phyloP scores from a whole-genome alignment of 2,329 filamentous ascomycete genomes.

The Dothiorella sarmentorum region DNA sequence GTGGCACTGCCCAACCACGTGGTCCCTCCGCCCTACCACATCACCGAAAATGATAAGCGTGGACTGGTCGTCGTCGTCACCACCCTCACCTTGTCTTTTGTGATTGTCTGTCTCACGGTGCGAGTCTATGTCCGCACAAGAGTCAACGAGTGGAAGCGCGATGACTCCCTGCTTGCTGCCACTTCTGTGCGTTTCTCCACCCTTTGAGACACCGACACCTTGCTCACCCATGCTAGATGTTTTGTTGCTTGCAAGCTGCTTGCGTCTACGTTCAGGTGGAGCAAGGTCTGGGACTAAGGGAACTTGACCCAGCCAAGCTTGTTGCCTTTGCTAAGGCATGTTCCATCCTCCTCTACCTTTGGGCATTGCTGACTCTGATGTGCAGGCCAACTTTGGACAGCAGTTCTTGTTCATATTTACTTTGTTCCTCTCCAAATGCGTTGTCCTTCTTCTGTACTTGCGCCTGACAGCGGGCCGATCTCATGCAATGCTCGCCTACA shows the following conservation, averaged over 20 bases:
- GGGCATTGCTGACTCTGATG: neutral
- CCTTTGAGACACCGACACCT: too few species aligned
- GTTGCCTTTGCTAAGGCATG: conserved; percentile 28
- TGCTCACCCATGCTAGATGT: conserved; percentile 21
- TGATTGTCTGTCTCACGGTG: conserved; percentile 31
- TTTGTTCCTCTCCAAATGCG: conserved; percentile 29
- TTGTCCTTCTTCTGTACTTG: conserved; percentile 29
- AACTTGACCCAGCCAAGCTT: conserved; percentile 22
- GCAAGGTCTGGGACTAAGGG: conserved; percentile 26
- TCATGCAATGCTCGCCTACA: conserved; percentile 26
- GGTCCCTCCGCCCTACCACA: conserved; percentile 28
- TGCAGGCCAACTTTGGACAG: conserved; percentile 30
- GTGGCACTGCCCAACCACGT: neutral
- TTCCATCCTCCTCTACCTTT: neutral
- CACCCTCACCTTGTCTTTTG: conserved; percentile 28
- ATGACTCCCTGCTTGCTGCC: conserved; percentile 28
- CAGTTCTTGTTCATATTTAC: conserved; percentile 32
- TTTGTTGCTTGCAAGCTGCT: conserved; percentile 25
- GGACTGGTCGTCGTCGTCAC: conserved; percentile 33
- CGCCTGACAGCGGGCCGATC: conserved; percentile 27
- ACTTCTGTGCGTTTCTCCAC: conserved; percentile 24
- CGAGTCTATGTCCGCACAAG: conserved; percentile 30
- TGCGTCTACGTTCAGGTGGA: conserved; percentile 27
- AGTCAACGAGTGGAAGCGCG: conserved; percentile 31
- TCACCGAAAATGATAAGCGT: conserved; percentile 31